Evolutionary conservation across 192 early-diverging fungal species (phyloP).

Genomic region (Rhizophagus sp.): DNA sequence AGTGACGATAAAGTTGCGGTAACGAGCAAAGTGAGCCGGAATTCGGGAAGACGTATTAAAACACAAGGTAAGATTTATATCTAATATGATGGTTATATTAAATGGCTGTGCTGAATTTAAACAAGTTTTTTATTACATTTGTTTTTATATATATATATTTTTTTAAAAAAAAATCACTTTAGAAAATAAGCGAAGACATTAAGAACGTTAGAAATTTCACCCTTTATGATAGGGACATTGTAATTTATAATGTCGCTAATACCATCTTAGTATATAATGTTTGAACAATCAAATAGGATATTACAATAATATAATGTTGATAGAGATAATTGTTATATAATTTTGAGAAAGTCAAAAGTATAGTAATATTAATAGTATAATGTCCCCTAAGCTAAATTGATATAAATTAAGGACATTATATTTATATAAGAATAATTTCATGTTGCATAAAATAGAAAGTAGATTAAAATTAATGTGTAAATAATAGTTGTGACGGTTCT

Average conservation of each 20-base stretch:
- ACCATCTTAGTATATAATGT: not conserved
- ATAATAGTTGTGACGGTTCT: not conserved
- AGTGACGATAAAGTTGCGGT: not conserved
- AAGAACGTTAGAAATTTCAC: not conserved
- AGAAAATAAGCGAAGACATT: not conserved
- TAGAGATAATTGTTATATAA: not conserved
- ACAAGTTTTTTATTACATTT: not conserved
- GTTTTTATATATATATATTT: not conserved
- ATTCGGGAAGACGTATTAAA: not conserved
- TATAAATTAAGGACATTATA: conserved; percentile 1
- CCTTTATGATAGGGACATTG: not conserved
- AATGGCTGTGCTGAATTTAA: not conserved
- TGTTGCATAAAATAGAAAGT: not conserved
- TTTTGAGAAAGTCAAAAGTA: not conserved
- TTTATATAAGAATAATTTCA: not conserved
- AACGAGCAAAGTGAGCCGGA: not conserved
- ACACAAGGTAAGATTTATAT: not conserved
- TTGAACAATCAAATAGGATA: not conserved
- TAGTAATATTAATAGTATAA: not conserved
- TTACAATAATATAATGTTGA: not conserved
- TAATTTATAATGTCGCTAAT: not conserved
- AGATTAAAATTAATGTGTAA: not conserved
- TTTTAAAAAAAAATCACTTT: not conserved
- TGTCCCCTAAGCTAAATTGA: not conserved
- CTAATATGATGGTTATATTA: no score